Percentiles rank a stretch among this genome's conserved stretches.
Evolutionary conservation across 116 monocot species (phyloP).

Genomic region (Iris pallida): DNA sequence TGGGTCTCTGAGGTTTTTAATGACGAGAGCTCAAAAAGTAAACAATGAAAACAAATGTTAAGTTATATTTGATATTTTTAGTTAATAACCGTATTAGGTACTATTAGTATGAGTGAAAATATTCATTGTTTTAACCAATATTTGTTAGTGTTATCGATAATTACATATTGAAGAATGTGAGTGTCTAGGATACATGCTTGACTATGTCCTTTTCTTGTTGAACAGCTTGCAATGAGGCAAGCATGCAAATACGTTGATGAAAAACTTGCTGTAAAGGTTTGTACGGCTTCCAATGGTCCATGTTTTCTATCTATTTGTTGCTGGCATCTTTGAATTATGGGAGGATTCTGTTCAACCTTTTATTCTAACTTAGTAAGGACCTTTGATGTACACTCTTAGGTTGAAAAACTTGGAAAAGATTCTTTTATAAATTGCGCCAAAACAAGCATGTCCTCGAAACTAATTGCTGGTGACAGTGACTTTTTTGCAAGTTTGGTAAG

Average conservation of each 20-base stretch:
- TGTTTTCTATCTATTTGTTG: background rate
- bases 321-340: background rate
- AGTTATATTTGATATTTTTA: no score
- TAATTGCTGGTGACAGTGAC: slow-evolving; percentile 80
- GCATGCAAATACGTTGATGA: slow-evolving; percentile 97
- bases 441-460: slow-evolving; percentile 99
- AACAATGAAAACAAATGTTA: no score
- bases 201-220: slow-evolving; percentile 8
- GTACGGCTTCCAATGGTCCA: background rate
- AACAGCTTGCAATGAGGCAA: slow-evolving; percentile 94
- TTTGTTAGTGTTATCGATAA: no score
- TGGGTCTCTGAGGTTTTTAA: no score
- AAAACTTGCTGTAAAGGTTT: slow-evolving; percentile 86
- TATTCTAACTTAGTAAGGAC: background rate
- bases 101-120: no score
- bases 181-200: background rate
- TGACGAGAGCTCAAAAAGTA: no score
- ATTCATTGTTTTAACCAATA: no score
- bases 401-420: slow-evolving; percentile 95
- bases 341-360: background rate
- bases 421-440: slow-evolving; percentile 93
- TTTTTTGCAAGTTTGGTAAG: slow-evolving; percentile 92
- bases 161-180: background rate
- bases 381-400: slow-evolving; percentile 40
- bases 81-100: no score